Evolutionary conservation across 2,329 filamentous ascomycete genomes (phyloP), one percentile per base, ranked within the genome.

Genomic region (Pyrenophora seminiperda): DNA sequence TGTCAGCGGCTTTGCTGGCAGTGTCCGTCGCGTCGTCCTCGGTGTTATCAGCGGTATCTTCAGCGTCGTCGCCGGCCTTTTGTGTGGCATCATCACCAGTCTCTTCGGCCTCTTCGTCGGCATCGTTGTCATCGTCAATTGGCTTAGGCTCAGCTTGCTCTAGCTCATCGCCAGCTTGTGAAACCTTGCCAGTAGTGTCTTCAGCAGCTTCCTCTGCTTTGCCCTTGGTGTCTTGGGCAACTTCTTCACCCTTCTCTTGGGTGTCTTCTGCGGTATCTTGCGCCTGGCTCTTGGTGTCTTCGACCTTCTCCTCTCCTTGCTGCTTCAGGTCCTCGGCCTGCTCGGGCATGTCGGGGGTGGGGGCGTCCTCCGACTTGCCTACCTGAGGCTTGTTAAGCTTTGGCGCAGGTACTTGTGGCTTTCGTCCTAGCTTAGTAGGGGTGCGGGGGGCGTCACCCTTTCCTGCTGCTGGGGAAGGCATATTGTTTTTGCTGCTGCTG

Each of bases 401-500:
- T 34, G 73, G 71, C 17, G 72, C 71, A 51, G 70, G 56, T 56
- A 63, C 61, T 56, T 74, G 72, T 47, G 73, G 66, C 68, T 77
- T 77, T 57, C 76, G 66, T 54, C 75, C 73, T 57, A 80, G 73
- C 73, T 80, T 80, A 38, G 78, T 80, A 30, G 78, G 77, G 54
- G 78, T 80, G 70, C 77, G 77, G 61, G 77, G 78, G 56, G 70
- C 67, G 41, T 73, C 73, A 67, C 74, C 67, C 73, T 78, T 79
- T 67, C 77, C 77, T 58, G 78, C 77, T 59, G 78, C 77, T 63
- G 78, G 77, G 50, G 78, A 79, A 65, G 77, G 77, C 78, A 80
- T 80, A 9, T 27, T 27, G 24, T 27, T 27, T 11, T 27, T 27
- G 24, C 24, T 27, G 24, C 24, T 27, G 24, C 24, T 27, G 24